phyloP scores from a whole-genome alignment of 2,329 filamentous ascomycete genomes.

The Verticillium alfalfae region DNA sequence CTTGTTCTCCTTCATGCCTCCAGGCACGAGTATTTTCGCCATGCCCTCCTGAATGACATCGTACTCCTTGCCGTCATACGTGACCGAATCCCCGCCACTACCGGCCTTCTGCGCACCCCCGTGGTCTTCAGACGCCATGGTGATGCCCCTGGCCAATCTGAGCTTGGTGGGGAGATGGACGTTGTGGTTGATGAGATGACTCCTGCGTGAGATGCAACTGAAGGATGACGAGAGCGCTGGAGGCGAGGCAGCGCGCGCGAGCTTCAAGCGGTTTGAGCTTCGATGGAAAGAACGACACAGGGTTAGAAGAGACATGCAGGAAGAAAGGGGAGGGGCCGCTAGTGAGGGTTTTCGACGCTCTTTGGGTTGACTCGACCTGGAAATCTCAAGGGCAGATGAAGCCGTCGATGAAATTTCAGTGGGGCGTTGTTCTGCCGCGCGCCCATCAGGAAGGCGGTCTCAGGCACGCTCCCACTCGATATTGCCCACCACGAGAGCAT shows the following conservation, averaged over 20 bases:
- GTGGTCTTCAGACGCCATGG: not conserved
- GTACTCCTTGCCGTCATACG: constrained; percentile 42
- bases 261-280: not conserved
- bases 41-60: constrained; percentile 49
- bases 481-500: not conserved
- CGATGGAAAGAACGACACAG: not conserved
- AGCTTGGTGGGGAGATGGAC: not conserved
- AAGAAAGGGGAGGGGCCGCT: not conserved
- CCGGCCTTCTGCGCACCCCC: not conserved
- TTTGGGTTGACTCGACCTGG: not conserved
- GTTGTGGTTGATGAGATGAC: not conserved
- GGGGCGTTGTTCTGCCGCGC: constrained; percentile 9
- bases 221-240: not conserved
- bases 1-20: constrained; percentile 35
- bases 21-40: constrained; percentile 51
- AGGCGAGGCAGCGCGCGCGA: not conserved
- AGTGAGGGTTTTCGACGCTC: not conserved
- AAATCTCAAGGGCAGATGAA: not conserved
- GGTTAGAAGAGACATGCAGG: not conserved
- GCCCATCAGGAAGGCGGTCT: not conserved
- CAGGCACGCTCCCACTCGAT: not conserved
- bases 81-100: constrained; percentile 13
- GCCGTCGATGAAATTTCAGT: constrained; percentile 12
- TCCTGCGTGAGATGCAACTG: not conserved
- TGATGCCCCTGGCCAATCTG: not conserved